phyloP scores from a whole-genome alignment of 1,284 basidiomycete species.

The Apiotrichum akiyoshidainum region DNA sequence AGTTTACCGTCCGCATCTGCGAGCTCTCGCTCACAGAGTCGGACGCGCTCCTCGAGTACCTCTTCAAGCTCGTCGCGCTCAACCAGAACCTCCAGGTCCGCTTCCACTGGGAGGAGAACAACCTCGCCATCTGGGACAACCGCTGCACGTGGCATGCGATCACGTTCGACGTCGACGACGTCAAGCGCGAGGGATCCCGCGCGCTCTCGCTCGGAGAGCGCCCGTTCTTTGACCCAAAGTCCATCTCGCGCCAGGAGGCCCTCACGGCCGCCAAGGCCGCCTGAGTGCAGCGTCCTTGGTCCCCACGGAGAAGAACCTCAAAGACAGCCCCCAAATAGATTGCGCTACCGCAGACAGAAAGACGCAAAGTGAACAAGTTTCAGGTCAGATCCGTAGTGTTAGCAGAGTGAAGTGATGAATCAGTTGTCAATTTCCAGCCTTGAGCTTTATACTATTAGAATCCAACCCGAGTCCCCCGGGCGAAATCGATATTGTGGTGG shows the following conservation, averaged over 20 bases:
- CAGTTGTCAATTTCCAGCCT: no score
- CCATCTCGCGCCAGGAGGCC: slow-evolving; percentile 22
- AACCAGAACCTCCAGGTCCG: slow-evolving; percentile 66
- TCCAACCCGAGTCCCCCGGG: no score
- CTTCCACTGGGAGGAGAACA: slow-evolving; percentile 52
- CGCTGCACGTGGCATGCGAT: slow-evolving; percentile 30
- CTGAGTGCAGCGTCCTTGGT: no score
- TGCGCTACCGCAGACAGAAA: no score
- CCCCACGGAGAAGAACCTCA: no score
- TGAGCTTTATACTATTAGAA: no score
- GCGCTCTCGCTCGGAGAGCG: slow-evolving; percentile 64
- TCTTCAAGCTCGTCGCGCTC: slow-evolving; percentile 51
- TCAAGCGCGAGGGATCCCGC: slow-evolving; percentile 59
- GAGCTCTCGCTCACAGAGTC: slow-evolving; percentile 62
- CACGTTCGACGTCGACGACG: slow-evolving; percentile 54
- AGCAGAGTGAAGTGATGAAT: no score
- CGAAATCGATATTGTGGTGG: no score
- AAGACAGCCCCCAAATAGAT: no score
- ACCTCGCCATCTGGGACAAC: slow-evolving; percentile 50
- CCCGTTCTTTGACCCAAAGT: slow-evolving; percentile 56
- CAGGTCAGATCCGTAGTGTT: no score
- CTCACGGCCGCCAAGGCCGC: slow-evolving; percentile 8
- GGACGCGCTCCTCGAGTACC: slow-evolving; percentile 36
- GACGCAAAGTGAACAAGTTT: no score
- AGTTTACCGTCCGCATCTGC: slow-evolving; percentile 63